These are phyloP conservation scores for Talaromyces nanjingensis DNA, from an alignment of 495 filamentous ascomycete species.

Conservation along the genomic window DNA sequence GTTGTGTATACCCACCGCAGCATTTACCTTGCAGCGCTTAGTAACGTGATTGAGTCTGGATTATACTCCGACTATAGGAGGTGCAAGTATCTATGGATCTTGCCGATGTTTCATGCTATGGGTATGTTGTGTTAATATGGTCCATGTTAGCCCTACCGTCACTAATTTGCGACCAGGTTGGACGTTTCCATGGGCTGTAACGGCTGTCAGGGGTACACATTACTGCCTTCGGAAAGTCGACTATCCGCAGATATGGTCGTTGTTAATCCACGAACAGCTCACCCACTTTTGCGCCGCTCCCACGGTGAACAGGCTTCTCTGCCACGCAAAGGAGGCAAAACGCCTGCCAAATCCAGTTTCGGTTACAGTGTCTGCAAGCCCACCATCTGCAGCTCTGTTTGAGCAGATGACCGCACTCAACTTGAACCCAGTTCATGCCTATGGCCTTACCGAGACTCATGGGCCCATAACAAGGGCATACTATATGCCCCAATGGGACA, in stretches of 20 bases:
- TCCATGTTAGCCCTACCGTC: too few relatives aligned
- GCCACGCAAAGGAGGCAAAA: constrained; percentile 64
- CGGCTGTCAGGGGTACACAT: constrained; percentile 85
- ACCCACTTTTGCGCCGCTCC: constrained; percentile 96
- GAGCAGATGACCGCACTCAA: constrained; percentile 86
- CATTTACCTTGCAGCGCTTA: too few relatives aligned
- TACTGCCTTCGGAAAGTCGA: constrained; percentile 93
- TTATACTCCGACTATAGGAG: too few relatives aligned
- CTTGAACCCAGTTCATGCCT: constrained; percentile 86
- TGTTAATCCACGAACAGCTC: constrained; percentile 74
- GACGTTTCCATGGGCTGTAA: constrained; percentile 85
- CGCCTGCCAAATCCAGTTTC: constrained; percentile 62
- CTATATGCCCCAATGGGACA: constrained; percentile 74
- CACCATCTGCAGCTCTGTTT: constrained; percentile 85
- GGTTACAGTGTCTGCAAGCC: constrained; percentile 88
- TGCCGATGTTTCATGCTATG: too few relatives aligned
- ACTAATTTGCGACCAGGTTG: constrained; percentile 35
- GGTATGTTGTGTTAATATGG: too few relatives aligned
- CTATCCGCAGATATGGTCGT: constrained; percentile 82
- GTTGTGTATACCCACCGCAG: too few relatives aligned
- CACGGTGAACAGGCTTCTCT: constrained; percentile 91
- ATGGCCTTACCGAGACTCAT: constrained; percentile 92
- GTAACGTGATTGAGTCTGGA: too few relatives aligned
- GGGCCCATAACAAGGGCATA: constrained; percentile 95
- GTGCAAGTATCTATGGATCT: too few relatives aligned